A percentile compares a stretch with the other conserved stretches of the same genome.
Conservation (phyloP, 2,329 filamentous ascomycete genomes). For the Phaeosphaeriaceae sp. region DNA sequence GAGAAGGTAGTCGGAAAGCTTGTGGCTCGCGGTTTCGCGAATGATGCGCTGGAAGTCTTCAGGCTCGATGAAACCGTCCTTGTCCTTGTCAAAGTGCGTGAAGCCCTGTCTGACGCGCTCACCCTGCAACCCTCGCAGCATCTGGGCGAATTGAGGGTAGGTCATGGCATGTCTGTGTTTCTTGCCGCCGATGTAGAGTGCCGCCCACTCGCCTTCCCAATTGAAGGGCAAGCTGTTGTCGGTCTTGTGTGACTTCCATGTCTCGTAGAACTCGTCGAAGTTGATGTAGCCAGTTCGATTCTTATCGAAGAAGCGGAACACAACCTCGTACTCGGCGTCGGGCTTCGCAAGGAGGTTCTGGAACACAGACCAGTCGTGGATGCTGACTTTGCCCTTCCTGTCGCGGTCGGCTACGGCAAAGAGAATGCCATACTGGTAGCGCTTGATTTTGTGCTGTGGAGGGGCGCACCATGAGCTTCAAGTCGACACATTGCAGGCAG, state of each 20-base stretch:
- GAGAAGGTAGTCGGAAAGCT: slow-evolving; percentile 94
- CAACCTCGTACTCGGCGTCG: slow-evolving; percentile 98
- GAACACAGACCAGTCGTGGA: slow-evolving; percentile 91
- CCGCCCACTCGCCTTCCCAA: slow-evolving; percentile 97
- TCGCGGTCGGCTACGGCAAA: slow-evolving; percentile 89
- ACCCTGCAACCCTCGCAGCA: slow-evolving; percentile 94
- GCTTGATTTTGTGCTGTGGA: slow-evolving; percentile 91
- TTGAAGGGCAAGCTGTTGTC: slow-evolving; percentile 87
- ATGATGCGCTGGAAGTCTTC: slow-evolving; percentile 98
- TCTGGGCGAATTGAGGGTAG: slow-evolving; percentile 96
- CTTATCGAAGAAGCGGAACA: slow-evolving; percentile 93
- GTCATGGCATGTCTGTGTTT: slow-evolving; percentile 90
- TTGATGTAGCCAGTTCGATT: slow-evolving; percentile 85
- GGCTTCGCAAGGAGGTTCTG: slow-evolving; percentile 93
- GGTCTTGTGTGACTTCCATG: slow-evolving; percentile 91
- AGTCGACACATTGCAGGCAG: slow-evolving; percentile 27
- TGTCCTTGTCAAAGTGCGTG: slow-evolving; percentile 87
- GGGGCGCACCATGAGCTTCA: slow-evolving; percentile 37
- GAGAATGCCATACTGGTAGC: slow-evolving; percentile 92
- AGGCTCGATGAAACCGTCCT: slow-evolving; percentile 93
- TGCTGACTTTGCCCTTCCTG: slow-evolving; percentile 73
- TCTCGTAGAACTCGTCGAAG: slow-evolving; percentile 83
- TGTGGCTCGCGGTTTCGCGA: slow-evolving; percentile 88
- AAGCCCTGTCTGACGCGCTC: slow-evolving; percentile 97
- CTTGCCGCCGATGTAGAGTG: slow-evolving; percentile 88